Percentiles rank a stretch among this genome's conserved stretches.
These are phyloP conservation scores for Pseudopediastrum boryanum DNA, from an alignment of 139 green algal genomes.

Conservation along the genomic window DNA sequence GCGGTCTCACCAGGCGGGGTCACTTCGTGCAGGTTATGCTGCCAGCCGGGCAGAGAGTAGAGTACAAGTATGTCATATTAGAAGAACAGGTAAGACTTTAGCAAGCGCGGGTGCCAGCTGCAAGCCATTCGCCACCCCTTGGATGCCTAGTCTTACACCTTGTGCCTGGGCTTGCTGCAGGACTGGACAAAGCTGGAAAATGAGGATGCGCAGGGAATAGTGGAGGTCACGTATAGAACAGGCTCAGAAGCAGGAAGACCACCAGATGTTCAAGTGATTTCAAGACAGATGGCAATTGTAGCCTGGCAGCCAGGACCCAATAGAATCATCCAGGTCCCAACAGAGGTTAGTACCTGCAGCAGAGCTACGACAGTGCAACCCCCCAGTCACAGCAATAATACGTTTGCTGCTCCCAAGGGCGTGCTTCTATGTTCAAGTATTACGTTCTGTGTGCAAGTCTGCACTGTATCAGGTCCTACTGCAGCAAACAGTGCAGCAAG, in stretches of 20 bases:
- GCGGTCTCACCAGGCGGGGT: not conserved
- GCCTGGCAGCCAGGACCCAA: conserved; percentile 94
- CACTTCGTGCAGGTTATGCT: conserved; percentile 76
- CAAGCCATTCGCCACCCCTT: too few relatives aligned
- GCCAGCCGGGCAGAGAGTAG: conserved; percentile 74
- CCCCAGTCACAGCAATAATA: too few relatives aligned
- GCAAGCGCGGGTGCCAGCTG: not conserved
- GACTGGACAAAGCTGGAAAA: conserved; percentile 87
- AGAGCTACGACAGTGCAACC: too few relatives aligned
- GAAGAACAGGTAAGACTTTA: conserved; percentile 82
- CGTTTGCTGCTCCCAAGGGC: too few relatives aligned
- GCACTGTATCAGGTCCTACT: too few relatives aligned
- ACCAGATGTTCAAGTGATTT: conserved; percentile 85
- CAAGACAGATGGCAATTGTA: conserved; percentile 94
- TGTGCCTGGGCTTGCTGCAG: too few relatives aligned
- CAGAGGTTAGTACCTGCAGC: conserved; percentile 62
- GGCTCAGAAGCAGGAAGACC: conserved; percentile 70
- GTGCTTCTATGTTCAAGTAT: too few relatives aligned
- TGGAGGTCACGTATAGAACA: conserved; percentile 80
- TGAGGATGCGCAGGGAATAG: conserved; percentile 78
- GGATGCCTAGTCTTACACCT: too few relatives aligned
- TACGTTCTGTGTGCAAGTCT: too few relatives aligned
- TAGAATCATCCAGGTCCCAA: conserved; percentile 78
- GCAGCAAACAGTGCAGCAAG: too few relatives aligned
- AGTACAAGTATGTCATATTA: conserved; percentile 96